Evolutionary conservation across 2,329 filamentous ascomycete species (phyloP).

Genomic region (Paraphaeosphaeria minitans): DNA sequence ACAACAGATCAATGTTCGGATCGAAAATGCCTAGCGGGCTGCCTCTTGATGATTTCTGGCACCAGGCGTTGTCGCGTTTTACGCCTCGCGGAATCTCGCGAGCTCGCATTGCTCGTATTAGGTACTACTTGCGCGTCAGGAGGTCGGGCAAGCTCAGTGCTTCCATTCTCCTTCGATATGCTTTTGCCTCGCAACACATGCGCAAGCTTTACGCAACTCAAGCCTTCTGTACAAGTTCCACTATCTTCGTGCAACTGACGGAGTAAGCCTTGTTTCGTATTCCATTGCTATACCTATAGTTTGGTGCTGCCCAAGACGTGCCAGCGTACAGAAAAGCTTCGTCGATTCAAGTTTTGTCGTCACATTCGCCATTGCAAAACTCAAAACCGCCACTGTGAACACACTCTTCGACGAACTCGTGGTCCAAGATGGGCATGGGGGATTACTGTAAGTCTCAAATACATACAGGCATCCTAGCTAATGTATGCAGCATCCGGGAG

Average conservation of each 20-base stretch:
- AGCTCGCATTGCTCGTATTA: conserved; percentile 40
- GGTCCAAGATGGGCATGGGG: conserved; percentile 36
- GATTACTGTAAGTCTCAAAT: conserved; percentile 30
- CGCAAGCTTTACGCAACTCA: background rate
- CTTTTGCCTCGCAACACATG: background rate
- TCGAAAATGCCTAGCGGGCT: conserved; percentile 22
- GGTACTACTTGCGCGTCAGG: background rate
- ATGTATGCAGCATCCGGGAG: conserved; percentile 32
- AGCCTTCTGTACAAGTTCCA: background rate
- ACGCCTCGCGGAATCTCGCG: background rate
- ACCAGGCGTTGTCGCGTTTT: conserved; percentile 11
- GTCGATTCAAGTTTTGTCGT: background rate
- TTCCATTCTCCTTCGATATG: background rate
- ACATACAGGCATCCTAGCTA: background rate
- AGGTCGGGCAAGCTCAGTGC: background rate
- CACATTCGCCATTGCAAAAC: background rate
- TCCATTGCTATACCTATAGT: conserved; percentile 10
- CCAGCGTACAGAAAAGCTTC: background rate
- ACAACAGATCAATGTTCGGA: background rate
- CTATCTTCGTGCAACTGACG: background rate
- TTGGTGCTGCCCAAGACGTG: background rate
- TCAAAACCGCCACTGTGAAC: background rate
- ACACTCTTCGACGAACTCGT: background rate
- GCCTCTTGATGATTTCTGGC: conserved; percentile 17
- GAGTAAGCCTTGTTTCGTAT: conserved; percentile 20